Evolutionary conservation across 495 filamentous ascomycete genomes (phyloP).

Genomic region (Usnea hakonensis): DNA sequence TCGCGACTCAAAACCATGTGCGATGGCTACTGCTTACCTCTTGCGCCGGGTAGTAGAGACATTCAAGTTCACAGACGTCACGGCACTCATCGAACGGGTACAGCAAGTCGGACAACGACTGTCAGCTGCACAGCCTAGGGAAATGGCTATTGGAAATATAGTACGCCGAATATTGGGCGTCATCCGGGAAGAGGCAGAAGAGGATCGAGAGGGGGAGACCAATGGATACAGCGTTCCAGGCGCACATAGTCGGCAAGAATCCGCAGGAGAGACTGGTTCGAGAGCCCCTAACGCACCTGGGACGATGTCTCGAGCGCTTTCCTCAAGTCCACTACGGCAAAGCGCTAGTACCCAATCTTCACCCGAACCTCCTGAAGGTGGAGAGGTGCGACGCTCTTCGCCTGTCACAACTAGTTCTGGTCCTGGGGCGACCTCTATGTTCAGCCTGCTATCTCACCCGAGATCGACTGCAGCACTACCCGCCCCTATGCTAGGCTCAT

Average conservation of each 20-base stretch:
- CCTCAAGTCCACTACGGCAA: conserved; percentile 36
- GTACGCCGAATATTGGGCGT: conserved; percentile 82
- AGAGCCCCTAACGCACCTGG: conserved; percentile 30
- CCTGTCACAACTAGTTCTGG: conserved; percentile 38
- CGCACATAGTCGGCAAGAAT: conserved; percentile 44
- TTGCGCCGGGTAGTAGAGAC: conserved; percentile 74
- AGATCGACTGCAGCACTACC: conserved; percentile 33
- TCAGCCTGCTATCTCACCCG: conserved; percentile 69
- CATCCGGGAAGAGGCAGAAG: conserved; percentile 82
- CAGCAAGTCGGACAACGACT: conserved; percentile 66
- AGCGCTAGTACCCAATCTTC: conserved; percentile 21
- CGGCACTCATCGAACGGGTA: conserved; percentile 68
- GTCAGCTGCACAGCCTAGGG: conserved; percentile 71
- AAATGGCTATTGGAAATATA: conserved; percentile 89
- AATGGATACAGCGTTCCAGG: conserved; percentile 43
- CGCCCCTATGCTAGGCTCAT: conserved; percentile 38
- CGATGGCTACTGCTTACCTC: conserved; percentile 80
- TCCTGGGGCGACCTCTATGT: conserved; percentile 58
- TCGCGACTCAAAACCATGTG: conserved; percentile 74
- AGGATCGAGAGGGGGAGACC: conserved; percentile 63
- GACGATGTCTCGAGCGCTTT: conserved; percentile 32
- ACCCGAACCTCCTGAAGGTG: neutral
- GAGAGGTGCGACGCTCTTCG: conserved; percentile 14
- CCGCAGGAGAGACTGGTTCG: conserved; percentile 30
- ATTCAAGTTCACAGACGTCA: conserved; percentile 52